Base-by-base conservation (phyloP, 2,329 filamentous ascomycete genomes). In the Monilinia fructigena region DNA sequence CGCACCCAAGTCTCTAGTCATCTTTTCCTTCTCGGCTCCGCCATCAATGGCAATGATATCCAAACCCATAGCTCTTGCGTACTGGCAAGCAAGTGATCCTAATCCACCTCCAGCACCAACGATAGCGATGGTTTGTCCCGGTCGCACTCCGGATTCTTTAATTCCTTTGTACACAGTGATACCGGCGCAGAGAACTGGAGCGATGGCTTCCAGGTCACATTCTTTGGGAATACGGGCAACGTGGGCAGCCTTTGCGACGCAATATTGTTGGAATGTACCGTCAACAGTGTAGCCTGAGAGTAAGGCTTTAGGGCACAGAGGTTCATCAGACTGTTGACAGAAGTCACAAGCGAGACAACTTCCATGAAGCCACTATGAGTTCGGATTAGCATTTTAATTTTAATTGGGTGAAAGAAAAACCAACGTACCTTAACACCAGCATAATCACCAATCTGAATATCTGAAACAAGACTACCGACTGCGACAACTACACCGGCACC, bases 271-370 rank as follows among this genome's bases (percentile, higher is more conserved):
- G 85, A 97, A 97, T 53, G 89, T 88, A 42, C 93, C 93, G 77
- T 97, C 91, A 76, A 97, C 92, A 5, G 92, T 96, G 84, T 96
- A 97, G 66, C 94, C 94, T 0, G 92, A 96, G 52, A 97, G 85
- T 47, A 85, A 80, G 35, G 91, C 86, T 68, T 90, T 82, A 20
- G 84, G 78, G 81, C 94, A 98, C 7, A 97, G 88, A 3, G 92
- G 89, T 81, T 97, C 93, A 73, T 96, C 90, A 58, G 86, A 79
- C 72, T 87, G 84, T 76, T 89, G 87, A 82, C 93, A 97, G 84
- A 91, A 96, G 73, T 87, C 84, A 81, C 93, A 98, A 70, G 83
- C 79, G 69, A 96, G 82, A 79, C 94, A 97, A 56, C 90, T 89
- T 70, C 92, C 91, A 79, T 97, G 95, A 75, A 97, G 83, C 93